These are phyloP conservation scores for Lentinula sp. DNA, from an alignment of 768 basidiomycete genomes.

Conservation along the genomic window DNA sequence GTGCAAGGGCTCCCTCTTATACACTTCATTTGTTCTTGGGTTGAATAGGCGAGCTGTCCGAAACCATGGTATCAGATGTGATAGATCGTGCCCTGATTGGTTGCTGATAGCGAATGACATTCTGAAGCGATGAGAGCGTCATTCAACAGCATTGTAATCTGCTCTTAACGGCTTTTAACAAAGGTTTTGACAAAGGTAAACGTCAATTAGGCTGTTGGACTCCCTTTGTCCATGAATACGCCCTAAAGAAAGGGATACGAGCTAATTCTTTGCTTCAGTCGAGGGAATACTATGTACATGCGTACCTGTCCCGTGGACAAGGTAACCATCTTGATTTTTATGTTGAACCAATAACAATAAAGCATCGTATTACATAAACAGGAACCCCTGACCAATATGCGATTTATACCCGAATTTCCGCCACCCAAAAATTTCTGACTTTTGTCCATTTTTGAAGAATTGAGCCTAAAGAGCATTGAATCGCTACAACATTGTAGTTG, in stretches of 20 bases:
- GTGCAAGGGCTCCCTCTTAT: background rate
- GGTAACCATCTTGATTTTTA: background rate
- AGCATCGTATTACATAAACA: no score
- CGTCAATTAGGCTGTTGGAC: no score
- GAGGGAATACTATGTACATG: background rate
- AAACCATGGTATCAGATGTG: constrained; percentile 4
- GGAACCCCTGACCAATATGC: no score
- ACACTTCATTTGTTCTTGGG: background rate
- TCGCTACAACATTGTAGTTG: no score
- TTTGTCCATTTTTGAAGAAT: no score
- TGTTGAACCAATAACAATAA: background rate
- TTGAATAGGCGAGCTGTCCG: background rate
- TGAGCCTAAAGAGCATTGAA: no score
- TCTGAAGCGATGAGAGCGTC: background rate
- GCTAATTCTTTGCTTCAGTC: background rate
- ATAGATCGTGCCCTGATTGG: background rate
- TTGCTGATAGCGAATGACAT: background rate
- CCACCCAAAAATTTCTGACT: no score
- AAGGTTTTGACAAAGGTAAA: no score
- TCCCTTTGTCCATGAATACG: no score
- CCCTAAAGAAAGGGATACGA: background rate
- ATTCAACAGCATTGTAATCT: background rate
- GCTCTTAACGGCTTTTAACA: no score
- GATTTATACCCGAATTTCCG: no score
- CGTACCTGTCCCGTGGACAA: background rate